A percentile compares a stretch with the other conserved stretches of the same genome.
These are phyloP conservation scores for Termitomyces sp. DNA, from an alignment of 768 basidiomycete genomes.

Conservation along the genomic window DNA sequence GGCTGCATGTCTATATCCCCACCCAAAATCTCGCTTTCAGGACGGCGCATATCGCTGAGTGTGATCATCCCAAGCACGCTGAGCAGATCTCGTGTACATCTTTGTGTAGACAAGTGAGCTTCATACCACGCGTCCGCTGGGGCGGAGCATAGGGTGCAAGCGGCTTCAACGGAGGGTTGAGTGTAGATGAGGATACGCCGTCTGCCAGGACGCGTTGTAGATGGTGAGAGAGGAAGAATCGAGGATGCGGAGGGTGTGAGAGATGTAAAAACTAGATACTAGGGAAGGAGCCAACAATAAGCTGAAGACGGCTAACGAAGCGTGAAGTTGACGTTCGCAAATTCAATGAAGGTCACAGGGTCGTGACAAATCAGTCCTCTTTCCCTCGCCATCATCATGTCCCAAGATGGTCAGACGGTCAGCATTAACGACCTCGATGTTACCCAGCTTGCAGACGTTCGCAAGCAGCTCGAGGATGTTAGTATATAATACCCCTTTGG, in stretches of 20 bases:
- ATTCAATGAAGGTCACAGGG: not conserved
- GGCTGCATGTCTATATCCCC: too few species aligned
- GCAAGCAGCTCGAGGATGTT: slow-evolving; percentile 90
- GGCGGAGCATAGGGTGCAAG: slow-evolving; percentile 71
- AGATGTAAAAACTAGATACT: slow-evolving; percentile 46
- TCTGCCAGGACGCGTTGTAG: slow-evolving; percentile 69
- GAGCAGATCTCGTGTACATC: slow-evolving; percentile 35
- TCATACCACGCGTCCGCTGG: slow-evolving; percentile 49
- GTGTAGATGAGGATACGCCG: slow-evolving; percentile 78
- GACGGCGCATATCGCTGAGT: slow-evolving; percentile 60
- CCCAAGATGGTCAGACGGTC: slow-evolving; percentile 62
- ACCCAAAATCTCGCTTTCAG: slow-evolving; percentile 70
- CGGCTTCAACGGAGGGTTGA: slow-evolving; percentile 71
- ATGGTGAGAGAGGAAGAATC: slow-evolving; percentile 75
- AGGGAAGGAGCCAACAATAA: too few species aligned
- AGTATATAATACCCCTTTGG: slow-evolving; percentile 6
- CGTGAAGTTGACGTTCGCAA: too few species aligned
- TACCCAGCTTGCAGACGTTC: slow-evolving; percentile 82
- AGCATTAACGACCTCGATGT: slow-evolving; percentile 81
- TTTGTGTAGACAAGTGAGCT: slow-evolving; percentile 26
- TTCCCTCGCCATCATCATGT: slow-evolving; percentile 21
- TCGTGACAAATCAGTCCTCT: slow-evolving; percentile 5
- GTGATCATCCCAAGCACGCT: slow-evolving; percentile 79
- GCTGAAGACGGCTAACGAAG: too few species aligned
- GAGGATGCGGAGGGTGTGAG: slow-evolving; percentile 66